Base-by-base conservation (phyloP, 257 asterid species). In the Orobanche coerulescens region DNA sequence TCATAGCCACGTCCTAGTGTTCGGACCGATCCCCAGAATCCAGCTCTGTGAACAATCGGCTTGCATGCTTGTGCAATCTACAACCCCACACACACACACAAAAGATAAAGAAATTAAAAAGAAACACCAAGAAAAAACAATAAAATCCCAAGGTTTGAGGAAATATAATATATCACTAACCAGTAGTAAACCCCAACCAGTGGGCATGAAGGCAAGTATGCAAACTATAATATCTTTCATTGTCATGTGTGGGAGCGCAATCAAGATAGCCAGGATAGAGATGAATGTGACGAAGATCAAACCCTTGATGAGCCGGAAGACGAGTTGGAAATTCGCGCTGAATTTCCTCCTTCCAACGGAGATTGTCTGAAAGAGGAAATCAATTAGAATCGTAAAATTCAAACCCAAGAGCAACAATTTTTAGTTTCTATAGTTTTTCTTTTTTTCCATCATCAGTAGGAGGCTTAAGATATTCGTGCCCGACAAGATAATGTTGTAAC, bases 51-150 rank as follows among this genome's bases (percentile, higher is more conserved):
- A 24, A 92, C 86, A 0, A 84, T 44, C 4, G 95, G 98, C 71
- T 88, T 84, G 54, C 94, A 86, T 30, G 98, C 98, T 78, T 92
- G 98, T 24, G 96, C 98, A 73, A 92, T 88, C 98, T 91, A n/a
- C n/a, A n/a, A n/a, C n/a, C n/a, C n/a, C n/a, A n/a, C n/a, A n/a
- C n/a, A n/a, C n/a, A n/a, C n/a, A n/a, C n/a, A n/a, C n/a, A n/a
- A n/a, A n/a, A n/a, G n/a, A n/a, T n/a, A 78, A 58, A 65, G 14
- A 40, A 40, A 30, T 30, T 2, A 7, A 7, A 30, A 30, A 30
- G 7, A 7, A 30, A 30, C 3, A 30, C 3, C 5, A 30, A 30
- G 36, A 30, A 30, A 3, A 30, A 30, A 30, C 3, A 30, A 30
- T 30, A 7, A 30, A 36, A 36, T 2, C 5, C 42, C 1, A 36